A percentile compares a stretch with the other conserved stretches of the same genome.
phyloP scores from a whole-genome alignment of 2,329 filamentous ascomycete genomes.

The Alternaria tenuissima region DNA sequence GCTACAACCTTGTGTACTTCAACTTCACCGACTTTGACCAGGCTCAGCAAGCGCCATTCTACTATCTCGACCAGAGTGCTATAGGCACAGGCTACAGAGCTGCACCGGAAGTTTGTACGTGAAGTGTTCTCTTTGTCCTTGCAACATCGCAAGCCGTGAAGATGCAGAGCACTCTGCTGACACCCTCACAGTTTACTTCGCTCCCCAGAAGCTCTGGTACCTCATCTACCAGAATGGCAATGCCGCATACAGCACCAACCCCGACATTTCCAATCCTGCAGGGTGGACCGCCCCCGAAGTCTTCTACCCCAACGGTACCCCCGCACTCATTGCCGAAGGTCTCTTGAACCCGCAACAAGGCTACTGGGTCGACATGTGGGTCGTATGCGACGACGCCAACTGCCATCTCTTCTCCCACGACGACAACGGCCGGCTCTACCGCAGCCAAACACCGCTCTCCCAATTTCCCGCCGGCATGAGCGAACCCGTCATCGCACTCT shows the following conservation, averaged over 20 bases:
- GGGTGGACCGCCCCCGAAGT: constrained; percentile 52
- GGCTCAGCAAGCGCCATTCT: constrained; percentile 45
- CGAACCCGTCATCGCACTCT: constrained; percentile 48
- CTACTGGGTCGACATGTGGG: constrained; percentile 57
- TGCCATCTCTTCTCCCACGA: constrained; percentile 55
- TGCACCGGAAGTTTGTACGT: constrained; percentile 49
- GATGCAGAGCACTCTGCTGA: neutral
- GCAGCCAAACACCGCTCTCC: constrained; percentile 45
- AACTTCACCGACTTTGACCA: constrained; percentile 51
- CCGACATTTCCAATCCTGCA: constrained; percentile 50
- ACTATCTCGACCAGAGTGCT: constrained; percentile 51
- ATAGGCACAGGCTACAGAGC: constrained; percentile 54
- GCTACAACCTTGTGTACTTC: constrained; percentile 54
- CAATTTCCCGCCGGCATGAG: constrained; percentile 51
- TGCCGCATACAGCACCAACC: constrained; percentile 55
- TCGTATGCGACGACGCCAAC: constrained; percentile 50
- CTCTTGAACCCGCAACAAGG: constrained; percentile 38
- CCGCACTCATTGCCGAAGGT: constrained; percentile 44
- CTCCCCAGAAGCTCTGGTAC: constrained; percentile 54
- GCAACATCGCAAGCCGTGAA: neutral
- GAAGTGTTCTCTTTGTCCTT: neutral
- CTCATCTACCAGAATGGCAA: constrained; percentile 55
- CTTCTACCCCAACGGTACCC: constrained; percentile 48
- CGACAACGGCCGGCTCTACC: constrained; percentile 55
- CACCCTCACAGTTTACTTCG: constrained; percentile 45